Evolutionary conservation across 75 land plant species (phyloP).

Genomic region (Pinus albicaulis): DNA sequence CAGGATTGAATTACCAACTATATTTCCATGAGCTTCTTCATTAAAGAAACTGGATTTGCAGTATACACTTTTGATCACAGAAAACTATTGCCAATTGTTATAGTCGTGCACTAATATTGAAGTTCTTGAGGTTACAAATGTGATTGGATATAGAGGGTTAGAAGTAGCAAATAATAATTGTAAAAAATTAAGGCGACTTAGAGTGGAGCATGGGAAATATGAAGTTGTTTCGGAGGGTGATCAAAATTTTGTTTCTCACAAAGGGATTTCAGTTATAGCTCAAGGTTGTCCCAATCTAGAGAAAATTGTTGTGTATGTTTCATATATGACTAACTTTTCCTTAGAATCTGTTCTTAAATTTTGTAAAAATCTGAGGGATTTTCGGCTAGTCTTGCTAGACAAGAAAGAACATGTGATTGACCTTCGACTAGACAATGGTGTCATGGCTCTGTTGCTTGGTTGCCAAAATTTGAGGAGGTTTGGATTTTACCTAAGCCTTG

Average conservation of each 20-base stretch:
- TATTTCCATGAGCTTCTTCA: slow-evolving; percentile 44
- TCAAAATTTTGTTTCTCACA: slow-evolving; percentile 72
- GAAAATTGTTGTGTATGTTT: slow-evolving; percentile 72
- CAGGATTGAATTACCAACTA: slow-evolving; percentile 51
- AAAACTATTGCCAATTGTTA: slow-evolving; percentile 66
- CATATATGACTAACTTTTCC: slow-evolving; percentile 77
- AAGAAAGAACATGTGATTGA: slow-evolving; percentile 51
- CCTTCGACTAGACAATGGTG: slow-evolving; percentile 90
- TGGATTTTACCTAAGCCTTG: slow-evolving; percentile 72
- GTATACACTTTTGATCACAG: slow-evolving; percentile 55
- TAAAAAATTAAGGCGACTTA: slow-evolving; percentile 64
- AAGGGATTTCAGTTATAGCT: slow-evolving; percentile 69
- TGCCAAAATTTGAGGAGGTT: slow-evolving; percentile 69
- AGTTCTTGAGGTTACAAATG: slow-evolving; percentile 84
- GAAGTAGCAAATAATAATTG: slow-evolving; percentile 69
- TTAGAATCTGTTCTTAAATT: slow-evolving; percentile 53
- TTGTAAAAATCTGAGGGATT: slow-evolving; percentile 69
- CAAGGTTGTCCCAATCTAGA: slow-evolving; percentile 68
- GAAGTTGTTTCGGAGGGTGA: slow-evolving; percentile 66
- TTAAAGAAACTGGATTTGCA: slow-evolving; percentile 79
- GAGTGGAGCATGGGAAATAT: slow-evolving; percentile 86
- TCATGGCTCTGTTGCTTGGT: slow-evolving; percentile 64
- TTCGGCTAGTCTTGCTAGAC: slow-evolving; percentile 83
- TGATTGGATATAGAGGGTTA: slow-evolving; percentile 89
- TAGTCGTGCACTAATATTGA: slow-evolving; percentile 80